Conservation (phyloP, 2,329 filamentous ascomycete genomes). For the Botrytis fabae region DNA sequence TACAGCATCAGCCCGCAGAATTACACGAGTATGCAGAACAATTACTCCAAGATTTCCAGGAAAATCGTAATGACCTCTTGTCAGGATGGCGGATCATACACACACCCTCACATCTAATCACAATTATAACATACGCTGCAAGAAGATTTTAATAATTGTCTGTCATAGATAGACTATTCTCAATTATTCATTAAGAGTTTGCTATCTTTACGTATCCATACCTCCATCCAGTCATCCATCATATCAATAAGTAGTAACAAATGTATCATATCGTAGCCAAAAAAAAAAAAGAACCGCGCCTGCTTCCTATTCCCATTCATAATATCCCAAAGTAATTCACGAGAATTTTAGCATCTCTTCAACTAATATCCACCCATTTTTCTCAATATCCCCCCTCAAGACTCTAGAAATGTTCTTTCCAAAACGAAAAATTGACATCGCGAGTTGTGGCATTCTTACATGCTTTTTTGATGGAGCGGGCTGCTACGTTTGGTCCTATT, state of each 20-base stretch:
- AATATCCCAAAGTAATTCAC: neutral
- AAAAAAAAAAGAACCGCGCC: neutral
- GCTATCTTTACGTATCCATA: neutral
- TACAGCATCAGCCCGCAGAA: neutral
- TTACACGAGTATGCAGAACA: neutral
- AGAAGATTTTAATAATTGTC: neutral
- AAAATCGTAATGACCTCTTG: neutral
- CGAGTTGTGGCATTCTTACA: conserved; percentile 70
- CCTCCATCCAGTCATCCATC: neutral
- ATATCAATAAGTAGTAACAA: conserved; percentile 2
- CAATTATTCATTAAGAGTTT: neutral
- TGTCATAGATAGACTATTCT: neutral
- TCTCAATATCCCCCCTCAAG: neutral
- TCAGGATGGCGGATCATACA: neutral
- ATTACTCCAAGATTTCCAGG: neutral
- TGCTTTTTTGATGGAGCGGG: conserved; percentile 81
- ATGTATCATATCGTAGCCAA: neutral
- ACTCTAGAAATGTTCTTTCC: conserved; percentile 86
- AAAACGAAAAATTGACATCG: conserved; percentile 93
- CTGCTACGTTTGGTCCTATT: conserved; percentile 49
- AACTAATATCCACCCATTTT: neutral
- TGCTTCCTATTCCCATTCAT: neutral
- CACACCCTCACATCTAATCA: neutral
- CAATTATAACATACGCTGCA: neutral
- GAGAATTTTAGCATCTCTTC: neutral